A percentile compares a stretch with the other conserved stretches of the same genome.
Evolutionary conservation across 2,329 filamentous ascomycete genomes (phyloP).

Genomic region (Penicillium hesseltinei): DNA sequence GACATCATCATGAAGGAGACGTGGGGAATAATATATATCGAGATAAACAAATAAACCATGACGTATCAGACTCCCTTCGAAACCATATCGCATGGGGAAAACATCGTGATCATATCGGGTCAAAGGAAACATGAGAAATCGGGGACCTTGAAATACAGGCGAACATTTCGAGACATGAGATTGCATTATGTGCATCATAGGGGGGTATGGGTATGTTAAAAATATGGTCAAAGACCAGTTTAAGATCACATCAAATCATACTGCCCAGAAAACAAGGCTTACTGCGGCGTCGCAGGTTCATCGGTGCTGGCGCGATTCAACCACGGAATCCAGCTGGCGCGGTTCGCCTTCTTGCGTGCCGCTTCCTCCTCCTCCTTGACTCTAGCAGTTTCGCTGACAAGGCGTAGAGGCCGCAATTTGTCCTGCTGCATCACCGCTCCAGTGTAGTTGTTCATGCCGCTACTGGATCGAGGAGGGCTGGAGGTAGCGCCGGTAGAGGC

Average conservation of each 20-base stretch:
- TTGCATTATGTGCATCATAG: slow-evolving; percentile 25
- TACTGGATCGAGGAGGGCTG: slow-evolving; percentile 62
- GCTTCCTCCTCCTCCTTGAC: slow-evolving; percentile 43
- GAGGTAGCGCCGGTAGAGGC: slow-evolving; percentile 48
- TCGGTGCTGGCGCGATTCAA: slow-evolving; percentile 39
- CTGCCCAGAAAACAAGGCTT: slow-evolving; percentile 4
- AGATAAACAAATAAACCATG: neutral
- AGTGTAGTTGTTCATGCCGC: slow-evolving; percentile 67
- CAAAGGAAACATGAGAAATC: slow-evolving; percentile 12
- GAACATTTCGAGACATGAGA: slow-evolving; percentile 19
- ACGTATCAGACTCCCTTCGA: slow-evolving; percentile 3
- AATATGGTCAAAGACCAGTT: slow-evolving; percentile 19
- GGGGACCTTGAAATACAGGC: slow-evolving; percentile 9
- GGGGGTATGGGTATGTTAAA: slow-evolving; percentile 22
- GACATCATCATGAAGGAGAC: slow-evolving; percentile 4
- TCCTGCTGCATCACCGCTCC: slow-evolving; percentile 62
- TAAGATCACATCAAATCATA: slow-evolving; percentile 25
- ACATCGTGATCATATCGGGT: slow-evolving; percentile 14
- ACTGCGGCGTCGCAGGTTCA: slow-evolving; percentile 22
- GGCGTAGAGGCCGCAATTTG: slow-evolving; percentile 78
- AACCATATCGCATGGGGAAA: neutral
- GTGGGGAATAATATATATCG: slow-evolving; percentile 12
- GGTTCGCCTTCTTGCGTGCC: slow-evolving; percentile 46
- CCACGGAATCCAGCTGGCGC: slow-evolving; percentile 49
- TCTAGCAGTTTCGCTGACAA: slow-evolving; percentile 59